These are phyloP conservation scores for Plasmodium knowlesi DNA, from an alignment of 169 alveolate genomes.

Conservation along the genomic window DNA sequence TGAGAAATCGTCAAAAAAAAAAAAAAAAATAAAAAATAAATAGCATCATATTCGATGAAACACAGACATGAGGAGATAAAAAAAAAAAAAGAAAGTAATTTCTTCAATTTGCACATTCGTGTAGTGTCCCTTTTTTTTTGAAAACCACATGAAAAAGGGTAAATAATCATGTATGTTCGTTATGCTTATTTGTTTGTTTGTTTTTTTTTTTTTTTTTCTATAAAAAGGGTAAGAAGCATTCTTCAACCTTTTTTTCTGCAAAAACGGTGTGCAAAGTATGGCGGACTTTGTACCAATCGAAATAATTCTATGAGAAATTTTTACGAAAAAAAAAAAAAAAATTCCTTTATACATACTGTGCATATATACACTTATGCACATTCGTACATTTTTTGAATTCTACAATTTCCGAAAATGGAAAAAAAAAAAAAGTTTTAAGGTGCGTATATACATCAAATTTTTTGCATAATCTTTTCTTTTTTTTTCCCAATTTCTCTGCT, in stretches of 20 bases:
- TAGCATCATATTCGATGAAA: conserved; percentile 16
- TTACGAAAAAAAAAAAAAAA: conserved; percentile 39
- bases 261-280: conserved; percentile 48
- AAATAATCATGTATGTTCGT: neutral
- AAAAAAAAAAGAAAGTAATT: neutral
- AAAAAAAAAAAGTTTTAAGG: conserved; percentile 55
- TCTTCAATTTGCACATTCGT: conserved; percentile 1
- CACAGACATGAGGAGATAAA: conserved; percentile 26
- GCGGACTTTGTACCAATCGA: neutral
- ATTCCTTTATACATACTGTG: neutral
- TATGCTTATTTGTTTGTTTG: neutral
- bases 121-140: neutral
- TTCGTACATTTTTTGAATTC: conserved; percentile 43
- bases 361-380: neutral
- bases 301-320: conserved; percentile 67
- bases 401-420: conserved; percentile 26
- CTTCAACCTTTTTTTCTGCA: neutral
- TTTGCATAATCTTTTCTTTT: neutral
- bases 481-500: conserved; percentile 37
- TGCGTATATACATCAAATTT: conserved; percentile 66
- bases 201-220: neutral
- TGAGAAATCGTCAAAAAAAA: neutral
- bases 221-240: neutral
- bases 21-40: neutral
- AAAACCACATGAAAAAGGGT: neutral